Percentiles rank a stretch among this genome's conserved stretches.
These are phyloP conservation scores for Penicillium sp. DNA, from an alignment of 2,329 filamentous ascomycete species.

Conservation along the genomic window DNA sequence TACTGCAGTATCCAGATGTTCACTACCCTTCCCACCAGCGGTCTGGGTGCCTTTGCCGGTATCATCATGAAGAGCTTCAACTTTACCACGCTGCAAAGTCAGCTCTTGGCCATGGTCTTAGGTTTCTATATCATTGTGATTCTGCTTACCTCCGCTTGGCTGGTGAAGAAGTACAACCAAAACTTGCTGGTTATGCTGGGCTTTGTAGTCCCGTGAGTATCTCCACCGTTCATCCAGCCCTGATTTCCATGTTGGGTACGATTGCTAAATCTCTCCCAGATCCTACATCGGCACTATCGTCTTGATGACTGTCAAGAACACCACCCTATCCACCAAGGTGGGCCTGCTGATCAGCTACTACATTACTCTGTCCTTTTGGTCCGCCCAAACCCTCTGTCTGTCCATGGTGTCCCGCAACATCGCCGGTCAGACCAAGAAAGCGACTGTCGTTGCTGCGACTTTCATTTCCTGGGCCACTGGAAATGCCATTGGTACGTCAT, in stretches of 20 bases:
- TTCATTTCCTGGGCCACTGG: constrained; percentile 70
- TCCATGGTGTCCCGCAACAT: constrained; percentile 70
- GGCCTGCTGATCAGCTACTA: constrained; percentile 75
- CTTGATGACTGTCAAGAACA: constrained; percentile 62
- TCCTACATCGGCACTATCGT: constrained; percentile 72
- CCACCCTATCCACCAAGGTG: constrained; percentile 35
- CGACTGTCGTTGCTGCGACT: constrained; percentile 65
- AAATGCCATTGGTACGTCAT: constrained; percentile 60
- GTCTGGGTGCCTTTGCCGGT: constrained; percentile 71
- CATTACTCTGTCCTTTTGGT: constrained; percentile 76
- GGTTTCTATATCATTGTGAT: constrained; percentile 73
- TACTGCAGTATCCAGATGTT: constrained; percentile 67
- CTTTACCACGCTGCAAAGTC: constrained; percentile 67
- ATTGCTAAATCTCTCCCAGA: constrained; percentile 35
- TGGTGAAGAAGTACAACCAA: constrained; percentile 69
- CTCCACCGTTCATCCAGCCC: not conserved
- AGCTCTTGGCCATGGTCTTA: constrained; percentile 71
- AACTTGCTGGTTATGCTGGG: constrained; percentile 67
- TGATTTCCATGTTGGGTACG: not conserved
- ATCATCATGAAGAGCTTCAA: constrained; percentile 72
- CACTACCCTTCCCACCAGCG: constrained; percentile 72
- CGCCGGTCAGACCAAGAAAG: constrained; percentile 72
- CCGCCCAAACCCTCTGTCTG: constrained; percentile 54
- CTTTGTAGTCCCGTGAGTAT: constrained; percentile 57
- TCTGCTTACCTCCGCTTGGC: constrained; percentile 64